A percentile compares a stretch with the other conserved stretches of the same genome.
phyloP scores from a whole-genome alignment of 495 filamentous ascomycete genomes.

The Hypomontagnella monticulosa region DNA sequence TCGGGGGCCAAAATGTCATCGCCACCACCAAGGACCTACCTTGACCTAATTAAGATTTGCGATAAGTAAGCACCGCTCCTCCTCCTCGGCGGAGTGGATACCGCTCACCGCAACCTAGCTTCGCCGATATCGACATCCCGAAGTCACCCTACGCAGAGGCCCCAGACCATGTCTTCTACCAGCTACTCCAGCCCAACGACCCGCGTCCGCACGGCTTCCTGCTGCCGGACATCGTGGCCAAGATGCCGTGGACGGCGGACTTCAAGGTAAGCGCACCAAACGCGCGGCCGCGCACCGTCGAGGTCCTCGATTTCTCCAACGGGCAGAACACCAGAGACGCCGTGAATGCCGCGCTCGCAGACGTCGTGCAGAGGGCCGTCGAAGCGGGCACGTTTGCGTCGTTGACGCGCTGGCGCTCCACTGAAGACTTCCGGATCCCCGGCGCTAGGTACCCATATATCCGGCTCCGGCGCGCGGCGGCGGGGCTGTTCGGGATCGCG shows the following conservation, averaged over 20 bases:
- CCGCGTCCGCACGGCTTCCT: slow-evolving; percentile 46
- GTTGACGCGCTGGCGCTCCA: slow-evolving; percentile 41
- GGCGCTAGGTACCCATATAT: slow-evolving; percentile 45
- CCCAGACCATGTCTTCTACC: slow-evolving; percentile 14
- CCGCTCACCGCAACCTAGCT: slow-evolving; percentile 15
- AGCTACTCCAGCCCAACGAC: slow-evolving; percentile 25
- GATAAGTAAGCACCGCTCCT: slow-evolving; percentile 13
- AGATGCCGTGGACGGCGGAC: slow-evolving; percentile 52
- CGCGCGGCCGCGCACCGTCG: slow-evolving; percentile 39
- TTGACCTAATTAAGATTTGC: slow-evolving; percentile 18
- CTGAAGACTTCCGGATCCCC: slow-evolving; percentile 53
- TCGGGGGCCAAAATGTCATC: slow-evolving; percentile 13
- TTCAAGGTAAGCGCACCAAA: slow-evolving; percentile 42
- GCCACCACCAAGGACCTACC: slow-evolving; percentile 12
- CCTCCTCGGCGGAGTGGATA: neutral
- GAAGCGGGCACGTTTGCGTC: slow-evolving; percentile 41
- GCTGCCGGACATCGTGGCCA: slow-evolving; percentile 41
- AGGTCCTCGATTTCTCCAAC: slow-evolving; percentile 34
- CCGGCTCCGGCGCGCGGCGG: slow-evolving; percentile 72
- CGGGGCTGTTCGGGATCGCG: slow-evolving; percentile 75
- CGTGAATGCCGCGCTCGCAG: slow-evolving; percentile 40
- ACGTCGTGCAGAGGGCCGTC: slow-evolving; percentile 40
- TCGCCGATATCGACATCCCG: slow-evolving; percentile 25
- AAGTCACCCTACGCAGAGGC: slow-evolving; percentile 1
- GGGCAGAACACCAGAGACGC: slow-evolving; percentile 19